phyloP scores from a whole-genome alignment of 1,284 basidiomycete species.

The Sparassis latifolia region DNA sequence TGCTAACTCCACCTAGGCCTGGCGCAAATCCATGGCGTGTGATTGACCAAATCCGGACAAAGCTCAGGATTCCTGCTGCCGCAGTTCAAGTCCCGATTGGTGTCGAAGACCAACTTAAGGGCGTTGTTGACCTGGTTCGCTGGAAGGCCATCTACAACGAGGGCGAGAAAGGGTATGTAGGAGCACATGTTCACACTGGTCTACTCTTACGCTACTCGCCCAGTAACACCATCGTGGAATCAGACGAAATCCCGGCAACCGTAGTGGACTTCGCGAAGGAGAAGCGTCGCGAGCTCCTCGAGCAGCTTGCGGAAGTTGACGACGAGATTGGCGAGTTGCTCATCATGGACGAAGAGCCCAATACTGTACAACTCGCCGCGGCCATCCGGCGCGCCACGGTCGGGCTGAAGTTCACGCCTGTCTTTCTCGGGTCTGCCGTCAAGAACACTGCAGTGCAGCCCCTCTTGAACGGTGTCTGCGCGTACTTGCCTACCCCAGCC shows the following conservation, averaged over 20 bases:
- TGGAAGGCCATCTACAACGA: constrained; percentile 96
- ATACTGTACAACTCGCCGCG: constrained; percentile 66
- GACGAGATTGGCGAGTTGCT: constrained; percentile 91
- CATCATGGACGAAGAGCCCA: constrained; percentile 79
- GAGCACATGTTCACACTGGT: not conserved
- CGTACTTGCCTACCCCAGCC: constrained; percentile 90
- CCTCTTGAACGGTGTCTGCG: constrained; percentile 90
- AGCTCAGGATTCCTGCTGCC: constrained; percentile 89
- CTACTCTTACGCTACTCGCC: not conserved
- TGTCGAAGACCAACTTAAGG: constrained; percentile 80
- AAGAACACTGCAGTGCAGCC: constrained; percentile 98
- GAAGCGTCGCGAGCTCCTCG: constrained; percentile 90
- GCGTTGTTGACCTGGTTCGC: constrained; percentile 90
- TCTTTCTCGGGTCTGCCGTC: constrained; percentile 95
- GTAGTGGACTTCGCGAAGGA: constrained; percentile 68
- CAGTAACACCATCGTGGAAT: constrained; percentile 77
- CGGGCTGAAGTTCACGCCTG: constrained; percentile 88
- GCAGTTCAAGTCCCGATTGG: constrained; percentile 98
- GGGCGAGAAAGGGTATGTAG: constrained; percentile 84
- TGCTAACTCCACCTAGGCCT: constrained; percentile 47
- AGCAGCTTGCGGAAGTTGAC: constrained; percentile 94
- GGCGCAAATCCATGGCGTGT: constrained; percentile 98
- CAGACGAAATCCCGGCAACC: constrained; percentile 83
- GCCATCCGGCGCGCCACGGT: constrained; percentile 91
- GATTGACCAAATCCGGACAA: constrained; percentile 86